Conservation (phyloP, 371 early-diverging fungal species). For the Mucor piriformis region DNA sequence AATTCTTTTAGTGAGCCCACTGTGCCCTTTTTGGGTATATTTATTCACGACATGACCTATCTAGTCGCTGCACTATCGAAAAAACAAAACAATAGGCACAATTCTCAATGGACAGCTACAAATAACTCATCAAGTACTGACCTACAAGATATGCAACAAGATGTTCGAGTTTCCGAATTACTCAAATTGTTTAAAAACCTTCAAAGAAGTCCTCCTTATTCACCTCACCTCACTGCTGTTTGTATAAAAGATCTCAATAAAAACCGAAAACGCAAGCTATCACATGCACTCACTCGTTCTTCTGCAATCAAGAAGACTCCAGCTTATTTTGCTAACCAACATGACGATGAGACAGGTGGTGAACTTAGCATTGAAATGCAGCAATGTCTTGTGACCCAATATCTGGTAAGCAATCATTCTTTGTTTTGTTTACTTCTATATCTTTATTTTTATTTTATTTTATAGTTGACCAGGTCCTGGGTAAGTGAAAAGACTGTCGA, state of each 20-base stretch:
- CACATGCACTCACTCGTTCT: slow-evolving; percentile 42
- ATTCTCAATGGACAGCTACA: slow-evolving; percentile 16
- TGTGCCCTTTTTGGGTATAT: slow-evolving; percentile 78
- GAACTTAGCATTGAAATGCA: slow-evolving; percentile 44
- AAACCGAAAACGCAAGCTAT: slow-evolving; percentile 47
- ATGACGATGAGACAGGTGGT: slow-evolving; percentile 20
- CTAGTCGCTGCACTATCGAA: slow-evolving; percentile 47
- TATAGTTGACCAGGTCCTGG: slow-evolving; percentile 59
- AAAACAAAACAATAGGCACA: slow-evolving; percentile 4
- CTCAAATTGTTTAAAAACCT: slow-evolving; percentile 52
- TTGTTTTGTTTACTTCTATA: slow-evolving; percentile 2
- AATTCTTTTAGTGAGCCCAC: slow-evolving; percentile 51
- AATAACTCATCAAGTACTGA: not conserved
- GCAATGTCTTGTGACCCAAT: slow-evolving; percentile 66
- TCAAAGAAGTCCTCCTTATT: slow-evolving; percentile 64
- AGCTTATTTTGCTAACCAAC: slow-evolving; percentile 15
- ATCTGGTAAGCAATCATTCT: slow-evolving; percentile 48
- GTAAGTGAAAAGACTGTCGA: slow-evolving; percentile 77
- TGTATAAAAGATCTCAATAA: slow-evolving; percentile 59
- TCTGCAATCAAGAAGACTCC: slow-evolving; percentile 17
- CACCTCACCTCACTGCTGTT: slow-evolving; percentile 49
- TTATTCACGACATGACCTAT: slow-evolving; percentile 82
- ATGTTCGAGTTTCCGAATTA: slow-evolving; percentile 54
- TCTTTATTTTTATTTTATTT: slow-evolving; percentile 34
- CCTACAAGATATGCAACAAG: slow-evolving; percentile 28